Evolutionary conservation across 345 rosid species (phyloP).

Genomic region (Eucalyptus cloeziana): DNA sequence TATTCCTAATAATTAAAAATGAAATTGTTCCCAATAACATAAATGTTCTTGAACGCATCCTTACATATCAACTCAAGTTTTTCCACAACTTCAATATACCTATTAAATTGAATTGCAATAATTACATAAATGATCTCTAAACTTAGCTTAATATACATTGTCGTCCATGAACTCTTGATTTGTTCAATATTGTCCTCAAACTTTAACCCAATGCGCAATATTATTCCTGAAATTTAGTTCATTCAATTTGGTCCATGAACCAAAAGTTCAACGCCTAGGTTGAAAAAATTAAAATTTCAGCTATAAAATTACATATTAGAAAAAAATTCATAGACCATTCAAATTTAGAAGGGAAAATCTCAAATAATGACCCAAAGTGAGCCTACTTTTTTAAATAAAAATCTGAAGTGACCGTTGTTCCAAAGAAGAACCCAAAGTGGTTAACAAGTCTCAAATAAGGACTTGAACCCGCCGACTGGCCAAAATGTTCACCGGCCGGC

Average conservation of each 20-base stretch:
- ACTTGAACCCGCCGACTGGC: too few relatives aligned
- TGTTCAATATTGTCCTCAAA: background rate
- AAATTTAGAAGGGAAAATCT: background rate
- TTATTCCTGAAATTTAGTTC: fast-evolving
- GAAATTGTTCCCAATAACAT: fast-evolving
- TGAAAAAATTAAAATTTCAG: fast-evolving
- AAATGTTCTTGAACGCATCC: fast-evolving
- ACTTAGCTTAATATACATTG: fast-evolving
- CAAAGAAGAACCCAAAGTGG: too few relatives aligned
- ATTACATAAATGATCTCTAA: background rate
- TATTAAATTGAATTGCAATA: background rate
- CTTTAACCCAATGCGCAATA: fast-evolving
- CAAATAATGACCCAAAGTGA: too few relatives aligned
- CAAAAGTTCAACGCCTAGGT: background rate
- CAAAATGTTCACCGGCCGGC: too few relatives aligned
- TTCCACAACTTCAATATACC: background rate
- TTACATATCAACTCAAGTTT: fast-evolving
- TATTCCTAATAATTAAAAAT: fast-evolving
- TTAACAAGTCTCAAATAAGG: too few relatives aligned
- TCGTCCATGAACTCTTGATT: fast-evolving
- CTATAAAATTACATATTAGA: background rate
- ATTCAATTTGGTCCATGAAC: background rate
- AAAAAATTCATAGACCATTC: background rate
- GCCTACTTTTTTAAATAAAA: too few relatives aligned
- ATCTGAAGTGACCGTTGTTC: too few relatives aligned